These are phyloP conservation scores for Saccharum spontaneum DNA, from an alignment of 176 grass and related monocot genomes.

Conservation along the genomic window DNA sequence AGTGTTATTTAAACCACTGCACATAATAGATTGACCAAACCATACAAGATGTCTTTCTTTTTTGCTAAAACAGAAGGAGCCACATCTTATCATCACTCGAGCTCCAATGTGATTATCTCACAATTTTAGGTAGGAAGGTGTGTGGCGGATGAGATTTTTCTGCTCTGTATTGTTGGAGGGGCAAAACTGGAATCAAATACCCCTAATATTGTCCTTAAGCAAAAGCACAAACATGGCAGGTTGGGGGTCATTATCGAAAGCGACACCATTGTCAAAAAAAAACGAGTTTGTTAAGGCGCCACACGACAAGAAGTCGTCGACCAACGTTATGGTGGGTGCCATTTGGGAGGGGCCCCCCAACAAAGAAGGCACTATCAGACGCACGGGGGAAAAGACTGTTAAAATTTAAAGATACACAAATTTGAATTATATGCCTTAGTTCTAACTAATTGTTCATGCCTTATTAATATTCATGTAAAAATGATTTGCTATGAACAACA, in stretches of 20 bases:
- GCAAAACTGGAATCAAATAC: neutral
- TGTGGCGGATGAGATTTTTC: neutral
- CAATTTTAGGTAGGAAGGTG: neutral
- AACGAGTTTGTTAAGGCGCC: neutral
- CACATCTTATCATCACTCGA: neutral
- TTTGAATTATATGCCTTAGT: neutral
- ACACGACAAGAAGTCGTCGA: conserved; percentile 1
- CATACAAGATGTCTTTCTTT: neutral
- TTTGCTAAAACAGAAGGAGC: neutral
- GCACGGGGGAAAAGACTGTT: neutral
- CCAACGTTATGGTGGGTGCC: neutral
- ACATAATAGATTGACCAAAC: neutral
- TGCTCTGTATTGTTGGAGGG: neutral
- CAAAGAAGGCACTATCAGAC: neutral
- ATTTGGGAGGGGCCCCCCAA: neutral
- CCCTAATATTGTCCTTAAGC: neutral
- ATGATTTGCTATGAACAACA: neutral
- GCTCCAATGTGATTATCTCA: neutral
- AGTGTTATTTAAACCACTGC: neutral
- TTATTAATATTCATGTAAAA: neutral
- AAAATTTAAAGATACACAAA: neutral
- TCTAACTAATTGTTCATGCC: neutral
- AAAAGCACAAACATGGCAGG: neutral
- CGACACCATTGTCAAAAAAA: too few relatives aligned
- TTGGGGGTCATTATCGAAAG: conserved; percentile 18